Base-by-base conservation (phyloP, 176 grass and related monocot species). In the Rhynchospora breviuscula region DNA sequence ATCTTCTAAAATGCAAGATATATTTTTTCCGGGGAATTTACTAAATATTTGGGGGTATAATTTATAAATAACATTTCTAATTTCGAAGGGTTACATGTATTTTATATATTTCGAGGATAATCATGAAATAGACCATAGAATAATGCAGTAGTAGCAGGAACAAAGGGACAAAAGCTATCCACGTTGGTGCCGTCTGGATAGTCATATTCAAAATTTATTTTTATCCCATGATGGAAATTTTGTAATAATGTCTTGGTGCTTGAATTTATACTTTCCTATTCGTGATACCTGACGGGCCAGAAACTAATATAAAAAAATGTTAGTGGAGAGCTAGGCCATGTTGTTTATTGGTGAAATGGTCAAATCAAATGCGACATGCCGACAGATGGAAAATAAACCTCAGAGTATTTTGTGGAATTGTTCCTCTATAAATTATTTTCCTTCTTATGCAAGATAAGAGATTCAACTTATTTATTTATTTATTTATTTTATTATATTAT, bases 331-430 rank as follows among this genome's bases (percentile, higher is more conserved):
- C 21, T 65, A 48, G 71, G 52, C 56, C 18, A 40, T 4, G 35
- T 58, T 63, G 22, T 79, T 78, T 85, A 26, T 45, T 78, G 69
- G 84, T 79, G 71, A 79, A 85, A 79, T 85, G 43, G 44, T 78
- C 54, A 49, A 33, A 85, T 77, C 33, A 64, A 77, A 48, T 59
- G 71, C 25, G 57, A 49, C 53, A 60, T 65, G 70, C 60, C 58
- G 58, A 65, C 59, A 53, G 47, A 75, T 75, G 21, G 6, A 25
- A 62, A 75, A 52, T 75, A 75, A 75, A 75, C 71, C 71, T 75
- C 47, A 26, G 47, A 52, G 71, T 52, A 51, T 52, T 52, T 25
- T 74, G 70, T 74, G 51, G 49, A 26, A 52, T 23, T 52, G 26
- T 25, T 75, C 13, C 13, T 75, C 46, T 51, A n/a, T 53, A 52